Evolutionary conservation across 805 yeast species (phyloP), one percentile per base, ranked within the genome.

Genomic region (Metschnikowia aberdeeniae): DNA sequence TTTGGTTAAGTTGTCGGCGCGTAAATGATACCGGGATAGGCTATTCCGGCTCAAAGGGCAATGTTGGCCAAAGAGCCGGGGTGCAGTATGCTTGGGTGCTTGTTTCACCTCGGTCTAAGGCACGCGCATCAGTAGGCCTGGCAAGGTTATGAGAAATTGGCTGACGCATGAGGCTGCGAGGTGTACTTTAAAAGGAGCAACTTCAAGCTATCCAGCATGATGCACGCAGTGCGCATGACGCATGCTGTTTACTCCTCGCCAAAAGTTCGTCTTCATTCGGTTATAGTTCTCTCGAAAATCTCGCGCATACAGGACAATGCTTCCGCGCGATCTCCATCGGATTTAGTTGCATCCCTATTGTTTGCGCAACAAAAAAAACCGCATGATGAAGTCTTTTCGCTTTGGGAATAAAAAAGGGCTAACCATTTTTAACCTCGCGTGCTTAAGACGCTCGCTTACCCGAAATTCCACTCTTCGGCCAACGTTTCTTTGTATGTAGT

Each of bases 231-330:
- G 26, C 28, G 40, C 40, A 27, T 17, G 13, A 13, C 17, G 40
- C 28, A 29, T 19, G 28, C 14, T 30, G 40, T 19, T 20, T 17
- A 37, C 19, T 13, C 8, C 19, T n/a, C 34, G 34, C 20, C 28
- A 12, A n/a, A 5, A 19, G 8, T n/a, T 20, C n/a, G 19, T 27
- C 40, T 19, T 37, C 19, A n/a, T 9, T 37, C 34, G 34, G 40
- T 37, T 29, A 37, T 37, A 37, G 34, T 37, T 29, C 34, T 29
- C n/a, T 29, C 34, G 33, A 29, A 28, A 19, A 37, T 37, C 40
- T 37, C 40, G 20, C 34, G 40, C 20, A 20, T 37, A 37, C 40
- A 37, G 40, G 40, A n/a, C 27, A 8, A 28, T 20, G 40, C 34
- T 20, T 20, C n/a, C 14, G 19, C 27, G n/a, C 27, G 30, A 28